Conservation (phyloP, 768 basidiomycete genomes). For the Suillus sp. region DNA sequence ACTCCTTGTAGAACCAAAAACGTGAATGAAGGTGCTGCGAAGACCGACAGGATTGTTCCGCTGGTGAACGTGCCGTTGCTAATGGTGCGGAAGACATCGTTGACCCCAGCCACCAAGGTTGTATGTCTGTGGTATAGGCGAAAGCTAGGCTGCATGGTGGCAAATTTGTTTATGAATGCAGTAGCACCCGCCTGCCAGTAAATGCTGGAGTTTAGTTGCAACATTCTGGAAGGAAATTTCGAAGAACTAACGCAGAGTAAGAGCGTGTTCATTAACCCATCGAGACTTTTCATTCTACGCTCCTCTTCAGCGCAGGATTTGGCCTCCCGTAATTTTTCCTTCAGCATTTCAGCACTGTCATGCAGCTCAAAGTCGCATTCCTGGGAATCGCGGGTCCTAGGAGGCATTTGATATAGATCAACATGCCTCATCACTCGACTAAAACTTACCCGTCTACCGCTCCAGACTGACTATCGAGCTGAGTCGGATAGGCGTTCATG, state of each 20-base stretch:
- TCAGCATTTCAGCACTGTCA: neutral
- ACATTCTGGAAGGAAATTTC: neutral
- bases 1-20: neutral
- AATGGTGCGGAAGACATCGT: neutral
- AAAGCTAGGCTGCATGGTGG: neutral
- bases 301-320: neutral
- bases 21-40: slow-evolving; percentile 3
- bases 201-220: neutral
- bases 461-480: neutral
- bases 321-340: neutral
- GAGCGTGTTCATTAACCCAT: neutral
- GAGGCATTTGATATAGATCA: neutral
- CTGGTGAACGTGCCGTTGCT: slow-evolving; percentile 3
- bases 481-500: neutral
- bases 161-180: slow-evolving; percentile 3
- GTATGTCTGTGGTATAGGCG: neutral
- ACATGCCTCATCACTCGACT: neutral
- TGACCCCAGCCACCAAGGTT: neutral
- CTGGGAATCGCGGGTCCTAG: neutral
- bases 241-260: neutral
- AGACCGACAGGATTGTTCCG: slow-evolving; percentile 1
- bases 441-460: neutral
- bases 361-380: neutral
- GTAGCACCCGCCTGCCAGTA: neutral
- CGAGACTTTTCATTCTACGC: neutral